These are phyloP conservation scores for Colletotrichum plurivorum DNA, from an alignment of 2,329 filamentous ascomycete species.

Conservation along the genomic window DNA sequence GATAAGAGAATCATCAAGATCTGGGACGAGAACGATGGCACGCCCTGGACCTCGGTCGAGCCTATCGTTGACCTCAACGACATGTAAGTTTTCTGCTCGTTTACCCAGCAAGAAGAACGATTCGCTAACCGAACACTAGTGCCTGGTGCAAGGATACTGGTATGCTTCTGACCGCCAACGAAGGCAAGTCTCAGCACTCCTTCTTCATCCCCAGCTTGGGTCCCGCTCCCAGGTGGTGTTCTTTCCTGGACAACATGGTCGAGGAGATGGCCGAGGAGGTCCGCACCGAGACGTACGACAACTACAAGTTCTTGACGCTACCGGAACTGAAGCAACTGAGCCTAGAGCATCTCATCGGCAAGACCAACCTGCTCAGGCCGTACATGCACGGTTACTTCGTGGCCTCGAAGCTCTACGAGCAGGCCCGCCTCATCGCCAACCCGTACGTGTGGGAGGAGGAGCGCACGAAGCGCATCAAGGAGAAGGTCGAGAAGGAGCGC, in stretches of 20 bases:
- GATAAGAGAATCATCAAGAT: slow-evolving; percentile 98
- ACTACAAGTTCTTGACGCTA: slow-evolving; percentile 97
- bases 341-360: slow-evolving; percentile 89
- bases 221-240: slow-evolving; percentile 94
- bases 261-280: slow-evolving; percentile 96
- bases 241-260: slow-evolving; percentile 96
- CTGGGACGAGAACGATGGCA: slow-evolving; percentile 87
- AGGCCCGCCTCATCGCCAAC: slow-evolving; percentile 92
- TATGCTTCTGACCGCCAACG: slow-evolving; percentile 97
- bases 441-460: slow-evolving; percentile 96
- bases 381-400: slow-evolving; percentile 99
- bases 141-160: slow-evolving; percentile 93
- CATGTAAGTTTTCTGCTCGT: slow-evolving; percentile 60
- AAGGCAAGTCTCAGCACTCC: slow-evolving; percentile 93
- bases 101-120: background rate
- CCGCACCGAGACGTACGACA: slow-evolving; percentile 90
- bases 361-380: slow-evolving; percentile 88
- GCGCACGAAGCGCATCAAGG: slow-evolving; percentile 88
- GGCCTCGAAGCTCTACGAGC: slow-evolving; percentile 93
- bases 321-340: slow-evolving; percentile 89
- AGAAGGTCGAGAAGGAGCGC: slow-evolving; percentile 97
- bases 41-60: slow-evolving; percentile 95
- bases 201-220: slow-evolving; percentile 97
- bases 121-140: slow-evolving; percentile 13
- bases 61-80: slow-evolving; percentile 95